A percentile compares a stretch with the other conserved stretches of the same genome.
Conservation (phyloP, 2,329 filamentous ascomycete species). For the Verticillium alfalfae region DNA sequence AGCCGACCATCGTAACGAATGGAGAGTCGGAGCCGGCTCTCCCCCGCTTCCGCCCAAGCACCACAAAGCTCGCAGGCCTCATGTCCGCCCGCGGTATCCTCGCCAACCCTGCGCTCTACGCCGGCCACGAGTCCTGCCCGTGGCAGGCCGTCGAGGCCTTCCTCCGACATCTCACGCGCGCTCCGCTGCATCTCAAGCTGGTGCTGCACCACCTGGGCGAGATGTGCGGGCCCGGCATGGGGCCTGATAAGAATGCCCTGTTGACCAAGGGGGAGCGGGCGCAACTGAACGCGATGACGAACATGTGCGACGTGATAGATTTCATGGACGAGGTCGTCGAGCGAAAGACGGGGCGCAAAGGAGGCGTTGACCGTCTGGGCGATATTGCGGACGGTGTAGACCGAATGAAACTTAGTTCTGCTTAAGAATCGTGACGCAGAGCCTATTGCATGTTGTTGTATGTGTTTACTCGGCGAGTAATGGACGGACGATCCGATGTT, state of each 20-base stretch:
- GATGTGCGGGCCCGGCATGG: conserved; percentile 58
- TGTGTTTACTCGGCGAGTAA: not conserved
- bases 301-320: conserved; percentile 55
- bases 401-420: not conserved
- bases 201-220: conserved; percentile 61
- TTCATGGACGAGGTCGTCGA: conserved; percentile 49
- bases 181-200: conserved; percentile 58
- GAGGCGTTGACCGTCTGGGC: conserved; percentile 3
- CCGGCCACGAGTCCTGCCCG: conserved; percentile 49
- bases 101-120: conserved; percentile 62
- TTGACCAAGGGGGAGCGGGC: conserved; percentile 51
- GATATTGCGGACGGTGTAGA: not conserved
- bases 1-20: conserved; percentile 6
- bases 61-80: conserved; percentile 52
- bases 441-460: not conserved
- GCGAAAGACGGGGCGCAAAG: conserved; percentile 10
- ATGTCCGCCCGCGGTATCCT: conserved; percentile 68
- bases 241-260: conserved; percentile 43
- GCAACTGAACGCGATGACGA: conserved; percentile 40
- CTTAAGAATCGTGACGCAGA: not conserved
- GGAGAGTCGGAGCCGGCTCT: conserved; percentile 4
- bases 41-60: conserved; percentile 20
- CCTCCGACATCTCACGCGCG: conserved; percentile 49
- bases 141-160: conserved; percentile 60
- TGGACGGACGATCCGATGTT: not conserved